Evolutionary conservation across 2,329 filamentous ascomycete species (phyloP), one percentile per base, ranked within the genome.

Genomic region (Aspergillus ochraceus): DNA sequence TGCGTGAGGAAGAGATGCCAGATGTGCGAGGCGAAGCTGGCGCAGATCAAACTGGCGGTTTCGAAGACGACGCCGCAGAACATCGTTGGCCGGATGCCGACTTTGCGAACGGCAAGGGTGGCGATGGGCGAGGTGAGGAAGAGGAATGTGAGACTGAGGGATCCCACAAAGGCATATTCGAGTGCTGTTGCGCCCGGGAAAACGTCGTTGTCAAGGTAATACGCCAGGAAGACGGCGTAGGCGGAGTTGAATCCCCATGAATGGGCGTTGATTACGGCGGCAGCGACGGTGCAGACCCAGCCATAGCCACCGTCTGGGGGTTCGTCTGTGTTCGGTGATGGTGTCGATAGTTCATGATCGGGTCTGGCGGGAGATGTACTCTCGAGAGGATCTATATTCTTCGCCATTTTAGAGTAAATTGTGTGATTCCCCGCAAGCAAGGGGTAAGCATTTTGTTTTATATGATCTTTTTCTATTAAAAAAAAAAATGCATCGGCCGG

Each of bases 1-100:
- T 81, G 79, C 1, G 68, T 71, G 3, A 81, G 65, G 53, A 77
- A 75, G 6, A 81, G 66, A 4, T 78, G 76, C 76, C 76, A 79
- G 29, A 74, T 74, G 3, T 65, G 49, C 1, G 56, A 71, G 5
- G 74, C 71, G 52, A 78, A 80, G 6, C 70, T 74, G 2, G 78
- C 76, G 10, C 70, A 64, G 26, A 80, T 67, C 32, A 74, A 76
- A 1, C 74, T 74, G 2, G 60, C 66, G 1, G 68, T 66, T 49
- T 77, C 68, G n/a, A 80, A 58, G 0, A 74, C 26, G 14, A 71
- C 56, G 0, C 77, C 77, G 9, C 64, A 47, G 19, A 64, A 30
- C 72, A 80, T 75, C 8, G 66, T 60, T 2, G 47, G 51, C 6
- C 69, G 65, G 1, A 64, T 71, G 0, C 75, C 72, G 4, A 71